Conservation (phyloP, 2,329 filamentous ascomycete species). For the Colletotrichum australisinense region DNA sequence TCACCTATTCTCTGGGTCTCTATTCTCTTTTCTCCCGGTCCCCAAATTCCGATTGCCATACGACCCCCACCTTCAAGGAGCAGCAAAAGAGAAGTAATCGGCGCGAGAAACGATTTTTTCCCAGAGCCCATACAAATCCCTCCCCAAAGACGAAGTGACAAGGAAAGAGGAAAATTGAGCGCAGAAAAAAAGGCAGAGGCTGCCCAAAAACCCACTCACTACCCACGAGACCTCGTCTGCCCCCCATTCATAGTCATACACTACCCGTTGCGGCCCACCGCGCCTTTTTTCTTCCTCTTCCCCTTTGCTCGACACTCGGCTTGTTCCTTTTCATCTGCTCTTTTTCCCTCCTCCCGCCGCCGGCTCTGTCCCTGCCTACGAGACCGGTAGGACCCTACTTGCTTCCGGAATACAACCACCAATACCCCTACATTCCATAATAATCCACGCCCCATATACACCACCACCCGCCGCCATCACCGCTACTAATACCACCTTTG, state of each 20-base stretch:
- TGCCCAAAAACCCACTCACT: conserved; percentile 38
- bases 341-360: conserved; percentile 37
- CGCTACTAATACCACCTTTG: conserved; percentile 18
- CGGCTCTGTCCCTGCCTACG: conserved; percentile 33
- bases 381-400: conserved; percentile 36
- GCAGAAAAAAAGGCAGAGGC: conserved; percentile 20
- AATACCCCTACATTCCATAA: conserved; percentile 34
- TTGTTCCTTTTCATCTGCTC: conserved; percentile 32
- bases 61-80: conserved; percentile 25
- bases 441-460: conserved; percentile 25
- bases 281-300: conserved; percentile 12
- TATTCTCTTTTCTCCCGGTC: conserved; percentile 31
- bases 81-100: conserved; percentile 12
- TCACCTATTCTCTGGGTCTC: conserved; percentile 31
- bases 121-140: neutral
- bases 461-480: conserved; percentile 25
- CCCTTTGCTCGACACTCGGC: conserved; percentile 23
- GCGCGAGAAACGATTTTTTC: conserved; percentile 7
- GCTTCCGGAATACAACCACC: conserved; percentile 35
- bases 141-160: neutral
- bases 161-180: neutral
- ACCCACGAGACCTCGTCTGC: conserved; percentile 28
- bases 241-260: neutral
- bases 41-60: conserved; percentile 33
- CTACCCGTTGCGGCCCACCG: conserved; percentile 28